Evolutionary conservation across 441 rosid species (phyloP), one percentile per base, ranked within the genome.

Genomic region (Rhodomyrtus psidioides): DNA sequence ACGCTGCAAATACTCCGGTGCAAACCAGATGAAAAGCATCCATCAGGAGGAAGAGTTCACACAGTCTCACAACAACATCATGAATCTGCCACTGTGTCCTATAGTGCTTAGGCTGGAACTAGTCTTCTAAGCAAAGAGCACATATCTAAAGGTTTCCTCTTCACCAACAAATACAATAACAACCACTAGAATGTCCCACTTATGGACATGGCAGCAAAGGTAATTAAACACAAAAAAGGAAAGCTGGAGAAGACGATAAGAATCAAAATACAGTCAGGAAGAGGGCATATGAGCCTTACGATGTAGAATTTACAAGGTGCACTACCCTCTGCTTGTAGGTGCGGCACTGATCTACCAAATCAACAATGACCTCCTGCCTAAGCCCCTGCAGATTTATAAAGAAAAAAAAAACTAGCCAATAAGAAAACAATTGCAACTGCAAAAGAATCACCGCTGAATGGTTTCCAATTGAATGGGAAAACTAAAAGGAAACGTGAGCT

Each of bases 281-380:
- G 27, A 56, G 59, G 59, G 59, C 19, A 53, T 53, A 34, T 13
- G 84, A 56, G 87, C 89, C 98, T 93, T 93, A 98, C 99, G 96
- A 87, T 88, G 99, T 95, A 60, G 99, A 98, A 93, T 98, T 96
- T 82, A 96, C 99, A 86, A 98, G 94, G 90, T 98, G 99, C 83
- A 98, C 99, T 83, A 96, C 98, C 90, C 99, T 95, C 89, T 95
- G 98, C 91, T 98, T 98, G 94, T 95, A 98, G 26, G 96, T 91
- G 82, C 98, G 98, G 87, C 99, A 98, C 89, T 98, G 99, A 23
- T 95, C 98, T 91, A 96, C 99, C 89, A 98, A 90, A 90, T 98
- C 99, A 82, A 95, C 93, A 88, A 98, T 94, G 87, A 96, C 99
- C 89, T 98, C 99, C 94, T 98, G 98, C 93, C 96, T 93, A 85